Conservation (phyloP, 768 basidiomycete species). For the Kwoniella shandongensis region DNA sequence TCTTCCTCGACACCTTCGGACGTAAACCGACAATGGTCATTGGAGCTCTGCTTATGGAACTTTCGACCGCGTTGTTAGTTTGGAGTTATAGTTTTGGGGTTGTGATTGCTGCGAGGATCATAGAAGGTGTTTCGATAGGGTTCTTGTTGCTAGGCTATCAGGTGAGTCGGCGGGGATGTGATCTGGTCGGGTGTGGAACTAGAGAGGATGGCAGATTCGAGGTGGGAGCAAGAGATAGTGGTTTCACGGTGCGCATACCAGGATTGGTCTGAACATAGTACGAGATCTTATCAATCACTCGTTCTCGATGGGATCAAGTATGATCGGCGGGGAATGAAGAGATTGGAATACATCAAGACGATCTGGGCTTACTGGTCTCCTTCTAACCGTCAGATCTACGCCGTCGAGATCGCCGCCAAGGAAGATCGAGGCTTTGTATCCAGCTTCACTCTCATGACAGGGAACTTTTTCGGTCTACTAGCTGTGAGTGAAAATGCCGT, state of each 20-base stretch:
- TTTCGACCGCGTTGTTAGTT: constrained; percentile 32
- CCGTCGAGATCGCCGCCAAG: constrained; percentile 38
- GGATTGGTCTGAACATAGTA: too few species aligned
- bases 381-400: constrained; percentile 33
- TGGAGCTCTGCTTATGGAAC: constrained; percentile 31
- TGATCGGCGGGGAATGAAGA: too few species aligned
- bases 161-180: constrained; percentile 8
- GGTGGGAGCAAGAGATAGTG: too few species aligned
- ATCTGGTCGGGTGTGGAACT: too few species aligned
- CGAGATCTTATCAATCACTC: too few species aligned
- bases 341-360: too few species aligned
- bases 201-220: too few species aligned
- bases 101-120: constrained; percentile 37
- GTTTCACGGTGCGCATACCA: too few species aligned
- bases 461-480: constrained; percentile 38
- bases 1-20: constrained; percentile 33
- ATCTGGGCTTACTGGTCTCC: too few species aligned
- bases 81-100: constrained; percentile 25
- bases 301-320: too few species aligned
- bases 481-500: constrained; percentile 16
- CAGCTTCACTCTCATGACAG: constrained; percentile 37
- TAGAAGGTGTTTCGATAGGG: constrained; percentile 36
- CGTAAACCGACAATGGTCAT: constrained; percentile 30
- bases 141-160: constrained; percentile 37
- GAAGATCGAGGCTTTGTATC: constrained; percentile 41